Evolutionary conservation across 495 filamentous ascomycete genomes (phyloP).

Genomic region (Trichoderma parareesei): DNA sequence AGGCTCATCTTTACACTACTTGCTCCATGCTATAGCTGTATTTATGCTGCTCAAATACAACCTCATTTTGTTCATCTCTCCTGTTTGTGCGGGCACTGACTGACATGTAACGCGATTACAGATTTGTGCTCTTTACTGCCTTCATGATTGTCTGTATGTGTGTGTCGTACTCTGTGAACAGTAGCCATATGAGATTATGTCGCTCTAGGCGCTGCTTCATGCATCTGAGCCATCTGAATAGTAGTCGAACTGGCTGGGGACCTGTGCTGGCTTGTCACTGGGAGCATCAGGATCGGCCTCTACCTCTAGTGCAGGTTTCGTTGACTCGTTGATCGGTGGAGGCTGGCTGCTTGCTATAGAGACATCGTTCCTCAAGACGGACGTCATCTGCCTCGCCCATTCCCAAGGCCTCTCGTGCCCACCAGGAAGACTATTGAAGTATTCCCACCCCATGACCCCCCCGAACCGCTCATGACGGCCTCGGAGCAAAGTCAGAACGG

Average conservation of each 20-base stretch:
- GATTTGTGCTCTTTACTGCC: neutral
- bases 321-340: neutral
- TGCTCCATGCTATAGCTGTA: slow-evolving; percentile 5
- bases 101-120: neutral
- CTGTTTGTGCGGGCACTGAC: neutral
- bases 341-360: neutral
- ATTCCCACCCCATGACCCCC: slow-evolving; percentile 85
- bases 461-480: slow-evolving; percentile 46
- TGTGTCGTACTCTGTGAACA: neutral
- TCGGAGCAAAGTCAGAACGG: slow-evolving; percentile 29
- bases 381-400: slow-evolving; percentile 50
- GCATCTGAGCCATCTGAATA: slow-evolving; percentile 10
- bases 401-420: slow-evolving; percentile 53
- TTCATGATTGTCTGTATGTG: neutral
- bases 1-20: slow-evolving; percentile 2
- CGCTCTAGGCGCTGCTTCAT: slow-evolving; percentile 19
- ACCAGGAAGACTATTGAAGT: slow-evolving; percentile 65
- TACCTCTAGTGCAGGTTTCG: neutral
- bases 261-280: neutral
- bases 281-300: slow-evolving; percentile 9
- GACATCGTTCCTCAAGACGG: slow-evolving; percentile 20
- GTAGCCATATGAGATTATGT: neutral
- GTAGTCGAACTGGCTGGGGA: slow-evolving; percentile 11
- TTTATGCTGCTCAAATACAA: slow-evolving; percentile 5
- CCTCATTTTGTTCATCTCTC: neutral